These are phyloP conservation scores for Heliosperma pusillum DNA, from an alignment of 148 eudicot genomes.

Conservation along the genomic window DNA sequence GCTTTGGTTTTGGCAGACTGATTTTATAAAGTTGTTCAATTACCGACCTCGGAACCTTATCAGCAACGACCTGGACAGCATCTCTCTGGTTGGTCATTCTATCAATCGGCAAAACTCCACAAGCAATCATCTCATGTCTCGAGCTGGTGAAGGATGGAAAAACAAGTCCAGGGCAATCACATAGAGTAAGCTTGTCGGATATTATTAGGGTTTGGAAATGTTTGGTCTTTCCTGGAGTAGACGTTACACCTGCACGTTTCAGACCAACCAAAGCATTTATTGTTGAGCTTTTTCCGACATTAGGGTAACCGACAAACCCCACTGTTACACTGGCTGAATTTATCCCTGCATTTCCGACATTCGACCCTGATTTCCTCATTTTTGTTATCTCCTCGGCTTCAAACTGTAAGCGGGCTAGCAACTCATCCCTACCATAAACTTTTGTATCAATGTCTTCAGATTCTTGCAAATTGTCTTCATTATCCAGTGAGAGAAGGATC, in stretches of 20 bases:
- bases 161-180: constrained; percentile 98
- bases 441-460: constrained; percentile 52
- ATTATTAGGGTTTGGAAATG: constrained; percentile 94
- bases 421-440: constrained; percentile 74
- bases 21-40: constrained; percentile 72
- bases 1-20: constrained; percentile 77
- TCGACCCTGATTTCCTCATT: constrained; percentile 34
- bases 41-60: constrained; percentile 57
- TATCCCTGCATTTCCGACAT: constrained; percentile 20
- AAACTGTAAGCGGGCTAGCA: constrained; percentile 70
- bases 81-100: constrained; percentile 90
- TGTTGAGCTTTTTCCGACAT: constrained; percentile 96
- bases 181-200: constrained; percentile 76
- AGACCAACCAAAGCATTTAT: constrained; percentile 89
- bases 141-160: constrained; percentile 97
- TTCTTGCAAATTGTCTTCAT: constrained; percentile 34
- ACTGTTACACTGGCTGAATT: constrained; percentile 45
- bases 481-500: constrained; percentile 24
- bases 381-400: constrained; percentile 86
- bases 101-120: constrained; percentile 90
- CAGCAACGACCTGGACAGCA: constrained; percentile 85
- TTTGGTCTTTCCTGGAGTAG: constrained; percentile 94
- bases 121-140: constrained; percentile 96
- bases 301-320: constrained; percentile 96
- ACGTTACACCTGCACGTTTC: constrained; percentile 87